Conservation (phyloP, 2,329 filamentous ascomycete genomes). For the Fusarium circinatum region DNA sequence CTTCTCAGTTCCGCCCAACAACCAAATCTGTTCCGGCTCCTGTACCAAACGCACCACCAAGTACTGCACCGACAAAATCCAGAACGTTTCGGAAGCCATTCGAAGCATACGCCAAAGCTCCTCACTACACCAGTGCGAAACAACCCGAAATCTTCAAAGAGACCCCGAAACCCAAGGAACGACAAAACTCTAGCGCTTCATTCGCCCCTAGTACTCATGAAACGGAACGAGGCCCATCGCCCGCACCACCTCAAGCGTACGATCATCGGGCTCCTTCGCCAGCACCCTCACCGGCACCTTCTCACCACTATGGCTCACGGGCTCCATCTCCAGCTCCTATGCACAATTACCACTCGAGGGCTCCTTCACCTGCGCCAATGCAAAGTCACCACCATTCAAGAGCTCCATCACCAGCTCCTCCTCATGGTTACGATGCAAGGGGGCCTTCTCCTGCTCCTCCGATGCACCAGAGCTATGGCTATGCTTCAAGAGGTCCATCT, state of each 20-base stretch:
- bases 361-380: constrained; percentile 34
- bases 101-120: constrained; percentile 73
- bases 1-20: constrained; percentile 84
- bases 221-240: constrained; percentile 38
- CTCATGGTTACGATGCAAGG: constrained; percentile 48
- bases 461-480: constrained; percentile 46
- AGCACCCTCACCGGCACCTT: constrained; percentile 50
- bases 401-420: constrained; percentile 43
- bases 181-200: constrained; percentile 56
- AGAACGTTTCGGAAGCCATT: constrained; percentile 74
- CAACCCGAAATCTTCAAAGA: constrained; percentile 67
- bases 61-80: constrained; percentile 66
- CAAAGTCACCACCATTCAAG: constrained; percentile 41
- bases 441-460: constrained; percentile 44
- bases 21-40: constrained; percentile 69
- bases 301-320: constrained; percentile 46
- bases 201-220: constrained; percentile 42
- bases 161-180: constrained; percentile 50
- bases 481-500: constrained; percentile 51
- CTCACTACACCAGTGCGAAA: constrained; percentile 72
- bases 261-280: constrained; percentile 45
- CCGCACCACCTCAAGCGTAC: constrained; percentile 6
- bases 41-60: constrained; percentile 63
- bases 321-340: constrained; percentile 43
- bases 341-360: constrained; percentile 27